Evolutionary conservation across 129 eudicot species (phyloP), one percentile per base, ranked within the genome.

Genomic region (Tanacetum coccineum): DNA sequence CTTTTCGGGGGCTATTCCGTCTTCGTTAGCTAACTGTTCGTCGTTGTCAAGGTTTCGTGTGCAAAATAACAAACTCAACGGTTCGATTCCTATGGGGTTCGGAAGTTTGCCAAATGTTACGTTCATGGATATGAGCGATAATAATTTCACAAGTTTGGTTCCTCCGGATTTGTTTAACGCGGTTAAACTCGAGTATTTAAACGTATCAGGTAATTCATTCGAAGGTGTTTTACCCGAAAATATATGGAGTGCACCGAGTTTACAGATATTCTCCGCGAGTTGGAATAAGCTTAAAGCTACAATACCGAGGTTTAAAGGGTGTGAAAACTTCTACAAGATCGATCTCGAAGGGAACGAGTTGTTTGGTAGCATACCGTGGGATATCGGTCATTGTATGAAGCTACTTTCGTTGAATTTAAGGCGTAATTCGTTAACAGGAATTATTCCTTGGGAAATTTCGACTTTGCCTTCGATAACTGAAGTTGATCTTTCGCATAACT

Each of bases 381-480:
- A 89, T 64, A 87, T 94, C 46, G 93, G 81, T 59, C 95, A 94
- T 61, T 94, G 99, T 61, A 82, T 78, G 83, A 94, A 94, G 93
- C 71, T 94, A 20, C 77, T 94, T 10, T 42, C 51, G 10, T 70
- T 94, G 65, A 89, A 87, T 59, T 46, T 89, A 7, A 68, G 83
- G 6, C 64, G 56, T 18, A 94, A 94, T 72, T 81, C 78, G 0
- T 71, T 94, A 3, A 82, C 97, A 9, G 99, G 97, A 44, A 89
- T 94, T 28, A 94, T 94, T 67, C 99, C 99, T 8, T 94, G 99
- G 99, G 97, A 94, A 77, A 87, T 94, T 26, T 89, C 99, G 3
- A 83, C 90, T 2, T 80, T 94, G 45, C 99, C 95, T 4, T 82
- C 95, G 2, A 89, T 94, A 52, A 94, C 95, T 0, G 88, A 86